These are phyloP conservation scores for Exutisphaerella laricina DNA, from an alignment of 2,329 filamentous ascomycete species.

Conservation along the genomic window DNA sequence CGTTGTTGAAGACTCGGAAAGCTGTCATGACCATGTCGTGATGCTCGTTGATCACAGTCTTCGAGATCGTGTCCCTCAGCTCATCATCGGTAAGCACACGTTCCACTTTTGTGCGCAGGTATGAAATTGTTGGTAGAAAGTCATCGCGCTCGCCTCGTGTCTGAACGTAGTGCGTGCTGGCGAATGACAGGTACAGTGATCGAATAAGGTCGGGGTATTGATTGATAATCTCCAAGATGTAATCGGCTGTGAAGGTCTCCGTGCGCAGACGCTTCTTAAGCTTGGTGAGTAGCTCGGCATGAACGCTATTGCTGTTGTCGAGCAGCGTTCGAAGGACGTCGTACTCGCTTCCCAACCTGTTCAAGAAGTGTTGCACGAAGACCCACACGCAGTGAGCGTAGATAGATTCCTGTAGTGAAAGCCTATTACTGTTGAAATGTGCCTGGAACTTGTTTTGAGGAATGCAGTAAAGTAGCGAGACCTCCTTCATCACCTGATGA, in stretches of 20 bases:
- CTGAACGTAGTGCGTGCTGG: conserved; percentile 73
- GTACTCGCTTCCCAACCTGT: conserved; percentile 89
- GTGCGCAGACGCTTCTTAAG: conserved; percentile 92
- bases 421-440: conserved; percentile 75
- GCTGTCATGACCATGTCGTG: conserved; percentile 97
- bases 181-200: conserved; percentile 84
- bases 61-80: conserved; percentile 70
- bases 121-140: conserved; percentile 65
- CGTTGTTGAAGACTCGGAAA: conserved; percentile 91
- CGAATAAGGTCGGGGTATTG: conserved; percentile 83
- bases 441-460: conserved; percentile 94
- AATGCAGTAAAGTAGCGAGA: conserved; percentile 94
- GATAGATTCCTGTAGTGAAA: conserved; percentile 93
- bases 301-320: conserved; percentile 72
- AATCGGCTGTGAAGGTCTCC: conserved; percentile 96
- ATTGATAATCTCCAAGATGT: conserved; percentile 95
- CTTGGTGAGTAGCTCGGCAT: conserved; percentile 83
- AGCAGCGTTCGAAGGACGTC: conserved; percentile 76
- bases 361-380: conserved; percentile 96
- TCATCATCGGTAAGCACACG: conserved; percentile 70
- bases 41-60: conserved; percentile 83
- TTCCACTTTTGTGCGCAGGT: conserved; percentile 60
- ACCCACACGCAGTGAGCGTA: conserved; percentile 98
- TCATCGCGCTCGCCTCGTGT: conserved; percentile 59
- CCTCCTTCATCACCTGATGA: conserved; percentile 98